Evolutionary conservation across 2,329 filamentous ascomycete species (phyloP).

Genomic region (Epichloe amarillans): DNA sequence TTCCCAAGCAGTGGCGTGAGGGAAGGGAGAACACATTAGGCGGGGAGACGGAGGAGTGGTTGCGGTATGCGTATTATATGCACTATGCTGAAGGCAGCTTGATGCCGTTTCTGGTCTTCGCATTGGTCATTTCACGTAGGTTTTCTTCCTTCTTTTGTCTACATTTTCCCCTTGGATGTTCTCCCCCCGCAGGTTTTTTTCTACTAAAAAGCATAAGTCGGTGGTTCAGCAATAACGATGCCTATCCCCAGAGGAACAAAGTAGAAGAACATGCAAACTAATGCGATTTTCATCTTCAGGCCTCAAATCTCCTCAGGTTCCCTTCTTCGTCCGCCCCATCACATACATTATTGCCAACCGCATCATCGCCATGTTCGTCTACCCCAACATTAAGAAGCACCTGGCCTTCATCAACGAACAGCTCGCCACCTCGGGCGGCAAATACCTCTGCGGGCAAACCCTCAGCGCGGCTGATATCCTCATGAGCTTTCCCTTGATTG

Average conservation of each 20-base stretch:
- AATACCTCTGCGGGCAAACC: slow-evolving; percentile 34
- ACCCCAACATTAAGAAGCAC: slow-evolving; percentile 35
- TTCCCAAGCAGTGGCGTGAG: slow-evolving; percentile 41
- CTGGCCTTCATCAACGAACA: slow-evolving; percentile 36
- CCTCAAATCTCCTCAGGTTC: slow-evolving; percentile 32
- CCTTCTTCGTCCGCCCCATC: slow-evolving; percentile 41
- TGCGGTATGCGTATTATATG: slow-evolving; percentile 55
- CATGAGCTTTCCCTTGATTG: slow-evolving; percentile 38
- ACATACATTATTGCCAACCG: slow-evolving; percentile 30
- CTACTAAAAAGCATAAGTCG: background rate
- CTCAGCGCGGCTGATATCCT: slow-evolving; percentile 41
- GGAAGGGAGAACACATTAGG: slow-evolving; percentile 44
- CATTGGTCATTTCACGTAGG: slow-evolving; percentile 43
- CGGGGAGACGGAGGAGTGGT: slow-evolving; percentile 47
- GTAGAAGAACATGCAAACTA: background rate
- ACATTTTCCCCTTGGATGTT: background rate
- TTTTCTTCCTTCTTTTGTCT: slow-evolving; percentile 6
- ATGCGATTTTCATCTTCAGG: slow-evolving; percentile 12
- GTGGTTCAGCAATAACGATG: too few species aligned
- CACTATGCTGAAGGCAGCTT: slow-evolving; percentile 78
- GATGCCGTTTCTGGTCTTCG: slow-evolving; percentile 57
- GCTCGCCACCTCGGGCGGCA: slow-evolving; percentile 30
- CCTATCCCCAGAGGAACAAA: background rate
- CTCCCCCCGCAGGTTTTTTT: background rate
- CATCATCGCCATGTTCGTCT: slow-evolving; percentile 26